These are phyloP conservation scores for Triticum turgidum DNA, from an alignment of 176 grass and related monocot species.

Conservation along the genomic window DNA sequence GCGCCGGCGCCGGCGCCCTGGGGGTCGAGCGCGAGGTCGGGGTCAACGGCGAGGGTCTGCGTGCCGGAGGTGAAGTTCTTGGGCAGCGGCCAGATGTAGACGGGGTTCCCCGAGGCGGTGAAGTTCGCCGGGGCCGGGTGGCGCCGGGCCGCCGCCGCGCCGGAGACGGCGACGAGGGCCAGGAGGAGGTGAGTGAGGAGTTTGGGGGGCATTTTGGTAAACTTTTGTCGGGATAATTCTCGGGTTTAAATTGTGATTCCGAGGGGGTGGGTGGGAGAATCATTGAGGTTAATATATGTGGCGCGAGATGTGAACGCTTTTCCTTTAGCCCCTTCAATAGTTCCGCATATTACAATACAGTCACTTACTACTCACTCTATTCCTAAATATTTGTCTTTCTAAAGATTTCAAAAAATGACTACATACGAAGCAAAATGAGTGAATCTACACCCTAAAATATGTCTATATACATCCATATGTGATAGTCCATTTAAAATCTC, in stretches of 20 bases:
- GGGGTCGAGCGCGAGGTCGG: slow-evolving; percentile 56
- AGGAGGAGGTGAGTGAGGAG: slow-evolving; percentile 16
- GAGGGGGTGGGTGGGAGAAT: background rate
- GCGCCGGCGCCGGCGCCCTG: slow-evolving; percentile 37
- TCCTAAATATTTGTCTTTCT: no score
- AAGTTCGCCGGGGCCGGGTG: slow-evolving; percentile 19
- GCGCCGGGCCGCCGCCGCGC: slow-evolving; percentile 30
- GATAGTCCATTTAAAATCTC: no score
- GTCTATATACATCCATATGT: no score
- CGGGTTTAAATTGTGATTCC: background rate
- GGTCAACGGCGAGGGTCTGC: slow-evolving; percentile 59
- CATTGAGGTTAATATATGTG: background rate
- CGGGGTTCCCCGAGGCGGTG: slow-evolving; percentile 11
- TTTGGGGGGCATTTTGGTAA: slow-evolving; percentile 51
- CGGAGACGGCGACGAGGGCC: slow-evolving; percentile 19
- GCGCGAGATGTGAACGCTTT: background rate
- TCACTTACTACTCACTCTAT: no score
- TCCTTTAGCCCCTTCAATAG: background rate
- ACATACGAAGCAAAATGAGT: no score
- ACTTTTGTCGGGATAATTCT: background rate
- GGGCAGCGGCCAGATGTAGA: slow-evolving; percentile 89
- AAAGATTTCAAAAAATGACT: no score
- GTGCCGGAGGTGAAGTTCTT: slow-evolving; percentile 49
- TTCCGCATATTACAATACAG: background rate
- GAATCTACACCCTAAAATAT: no score